A percentile compares a stretch with the other conserved stretches of the same genome.
Evolutionary conservation across 176 grass and related monocot genomes (phyloP).

Genomic region (Eleusine coracana): DNA sequence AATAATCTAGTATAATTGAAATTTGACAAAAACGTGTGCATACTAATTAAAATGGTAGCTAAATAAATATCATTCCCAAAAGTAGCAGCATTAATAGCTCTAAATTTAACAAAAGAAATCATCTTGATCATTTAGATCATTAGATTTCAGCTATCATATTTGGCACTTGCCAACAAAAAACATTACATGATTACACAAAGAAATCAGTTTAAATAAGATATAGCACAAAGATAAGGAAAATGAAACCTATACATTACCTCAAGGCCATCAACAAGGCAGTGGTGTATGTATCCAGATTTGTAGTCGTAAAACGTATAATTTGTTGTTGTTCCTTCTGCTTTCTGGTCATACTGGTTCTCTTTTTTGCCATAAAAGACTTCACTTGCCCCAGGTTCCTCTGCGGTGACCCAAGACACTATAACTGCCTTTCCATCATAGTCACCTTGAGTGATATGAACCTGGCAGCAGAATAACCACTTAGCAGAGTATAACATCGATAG

Average conservation of each 20-base stretch:
- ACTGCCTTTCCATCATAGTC: conserved; percentile 96
- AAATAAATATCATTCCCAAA: not conserved
- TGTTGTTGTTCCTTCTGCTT: conserved; percentile 61
- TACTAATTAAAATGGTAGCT: not conserved
- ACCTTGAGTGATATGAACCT: conserved; percentile 98
- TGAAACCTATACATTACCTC: conserved; percentile 48
- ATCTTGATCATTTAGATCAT: not conserved
- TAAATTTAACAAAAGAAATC: conserved; percentile 26
- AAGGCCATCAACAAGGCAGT: conserved; percentile 82
- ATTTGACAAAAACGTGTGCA: not conserved
- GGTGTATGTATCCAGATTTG: conserved; percentile 94
- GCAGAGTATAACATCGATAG: not conserved
- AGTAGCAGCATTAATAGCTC: not conserved
- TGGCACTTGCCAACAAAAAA: not conserved
- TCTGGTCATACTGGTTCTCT: conserved; percentile 63
- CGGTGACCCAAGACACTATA: conserved; percentile 88
- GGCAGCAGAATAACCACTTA: conserved; percentile 20
- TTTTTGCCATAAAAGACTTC: conserved; percentile 77
- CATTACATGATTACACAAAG: not conserved
- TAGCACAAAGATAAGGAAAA: conserved; percentile 15
- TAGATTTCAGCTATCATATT: conserved; percentile 9
- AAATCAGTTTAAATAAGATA: conserved; percentile 28
- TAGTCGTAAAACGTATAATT: conserved; percentile 94
- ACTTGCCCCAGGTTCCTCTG: conserved; percentile 58
- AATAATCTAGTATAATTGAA: conserved; percentile 9